These are phyloP conservation scores for Tuber microsphaerosporum DNA, from an alignment of 495 filamentous ascomycete species.

Conservation along the genomic window DNA sequence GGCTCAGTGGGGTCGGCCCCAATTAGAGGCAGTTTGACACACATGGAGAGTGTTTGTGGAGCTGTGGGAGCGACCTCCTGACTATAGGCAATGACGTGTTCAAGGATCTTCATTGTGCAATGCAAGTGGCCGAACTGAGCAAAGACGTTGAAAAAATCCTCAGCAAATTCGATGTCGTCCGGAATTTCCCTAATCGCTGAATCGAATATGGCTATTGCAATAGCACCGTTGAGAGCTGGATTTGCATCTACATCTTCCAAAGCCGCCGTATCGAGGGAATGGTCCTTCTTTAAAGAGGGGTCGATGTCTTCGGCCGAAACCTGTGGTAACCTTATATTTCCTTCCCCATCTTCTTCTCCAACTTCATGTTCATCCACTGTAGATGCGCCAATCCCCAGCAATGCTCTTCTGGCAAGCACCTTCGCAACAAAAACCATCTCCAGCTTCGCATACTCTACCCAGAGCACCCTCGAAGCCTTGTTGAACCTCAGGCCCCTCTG, in stretches of 20 bases:
- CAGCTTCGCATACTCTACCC: constrained; percentile 83
- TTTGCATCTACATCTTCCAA: constrained; percentile 62
- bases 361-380: constrained; percentile 45
- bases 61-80: constrained; percentile 53
- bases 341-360: constrained; percentile 45
- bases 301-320: constrained; percentile 63
- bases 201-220: constrained; percentile 88
- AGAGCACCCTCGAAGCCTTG: constrained; percentile 60
- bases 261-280: constrained; percentile 47
- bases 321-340: constrained; percentile 57
- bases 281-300: constrained; percentile 51
- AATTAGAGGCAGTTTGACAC: constrained; percentile 61
- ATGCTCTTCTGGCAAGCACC: constrained; percentile 61
- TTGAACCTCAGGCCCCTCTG: constrained; percentile 83
- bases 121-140: constrained; percentile 58
- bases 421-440: constrained; percentile 87
- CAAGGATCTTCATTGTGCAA: constrained; percentile 61
- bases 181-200: constrained; percentile 71
- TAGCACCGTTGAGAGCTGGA: constrained; percentile 78
- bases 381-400: constrained; percentile 59
- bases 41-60: constrained; percentile 58
- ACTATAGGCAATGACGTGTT: constrained; percentile 65
- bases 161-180: constrained; percentile 56
- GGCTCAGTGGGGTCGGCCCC: constrained; percentile 57
- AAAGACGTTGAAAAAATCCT: constrained; percentile 74